Base-by-base conservation (phyloP, 2,329 filamentous ascomycete species). In the Fusarium marasasianum region DNA sequence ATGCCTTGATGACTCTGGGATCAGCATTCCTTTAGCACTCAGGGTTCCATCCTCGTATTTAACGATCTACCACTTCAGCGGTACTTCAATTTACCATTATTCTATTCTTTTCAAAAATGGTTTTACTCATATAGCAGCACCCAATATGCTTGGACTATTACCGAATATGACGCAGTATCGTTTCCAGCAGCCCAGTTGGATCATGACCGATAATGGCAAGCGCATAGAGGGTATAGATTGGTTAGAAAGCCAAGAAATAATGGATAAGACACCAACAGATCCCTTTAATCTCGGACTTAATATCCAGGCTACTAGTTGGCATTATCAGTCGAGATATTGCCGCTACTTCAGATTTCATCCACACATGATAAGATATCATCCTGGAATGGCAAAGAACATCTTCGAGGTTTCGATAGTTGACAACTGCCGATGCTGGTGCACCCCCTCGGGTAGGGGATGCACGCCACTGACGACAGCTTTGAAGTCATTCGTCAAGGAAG, bases 141-240 rank as follows among this genome's bases (percentile, higher is more conserved):
- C 0, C 6, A 29, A 48, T 0, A 2, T 2, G 0, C 22, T 22
- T 15, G 45, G 45, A 29, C 45, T 48, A 4, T 29, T 15, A 5
- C 45, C 26, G 9, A 17, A 6, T 22, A 48, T 47, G 44, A 22
- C 6, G 8, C 13, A 3, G 0, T 0, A 6, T 20, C 1, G 0
- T 13, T 13, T 9, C 11, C 0, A 0, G 8, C 2, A 24, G 0
- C n/a, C 10, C 4, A 0, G 1, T 5, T 17, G 43, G 43, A 18
- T 24, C 0, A 3, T 1, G 11, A 1, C 0, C 12, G 12, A 18
- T 18, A 2, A 26, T 44, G 11, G 11, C 1, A 45, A 13, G 7
- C 5, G 17, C 0, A 4, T 6, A 4, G 18, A 29, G 1, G 4
- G 5, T 22, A 7, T 29, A 0, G 0, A 29, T 8, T 48, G 18